These are phyloP conservation scores for Wickerhamomyces canadensis DNA, from an alignment of 805 yeast species.

Conservation along the genomic window DNA sequence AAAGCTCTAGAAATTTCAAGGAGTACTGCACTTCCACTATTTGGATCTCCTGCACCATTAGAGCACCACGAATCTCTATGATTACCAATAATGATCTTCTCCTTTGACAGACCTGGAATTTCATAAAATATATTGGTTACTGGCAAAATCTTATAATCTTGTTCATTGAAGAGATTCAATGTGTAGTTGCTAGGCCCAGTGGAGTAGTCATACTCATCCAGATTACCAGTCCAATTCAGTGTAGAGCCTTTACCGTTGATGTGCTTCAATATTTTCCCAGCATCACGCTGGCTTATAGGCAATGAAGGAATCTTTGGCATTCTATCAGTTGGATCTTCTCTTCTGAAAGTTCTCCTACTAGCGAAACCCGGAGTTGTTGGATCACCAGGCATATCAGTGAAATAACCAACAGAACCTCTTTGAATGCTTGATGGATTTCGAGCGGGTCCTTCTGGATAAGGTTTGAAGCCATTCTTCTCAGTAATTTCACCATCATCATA, in stretches of 20 bases:
- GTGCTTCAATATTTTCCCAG: slow-evolving; percentile 33
- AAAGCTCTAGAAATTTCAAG: slow-evolving; percentile 50
- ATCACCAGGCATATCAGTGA: slow-evolving; percentile 64
- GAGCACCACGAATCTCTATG: slow-evolving; percentile 47
- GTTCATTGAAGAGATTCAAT: slow-evolving; percentile 37
- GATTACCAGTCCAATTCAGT: slow-evolving; percentile 34
- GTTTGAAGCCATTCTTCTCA: slow-evolving; percentile 45
- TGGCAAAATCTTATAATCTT: slow-evolving; percentile 36
- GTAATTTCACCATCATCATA: slow-evolving; percentile 56
- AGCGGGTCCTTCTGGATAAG: slow-evolving; percentile 63
- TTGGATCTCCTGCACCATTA: slow-evolving; percentile 48
- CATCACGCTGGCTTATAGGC: slow-evolving; percentile 41
- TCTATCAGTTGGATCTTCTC: slow-evolving; percentile 34
- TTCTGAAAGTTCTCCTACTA: slow-evolving; percentile 37
- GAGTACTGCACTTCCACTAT: slow-evolving; percentile 43
- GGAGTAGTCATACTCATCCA: slow-evolving; percentile 36
- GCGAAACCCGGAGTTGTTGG: slow-evolving; percentile 76
- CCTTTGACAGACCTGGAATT: slow-evolving; percentile 53
- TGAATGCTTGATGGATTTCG: slow-evolving; percentile 57
- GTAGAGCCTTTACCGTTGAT: slow-evolving; percentile 34
- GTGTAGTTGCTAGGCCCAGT: slow-evolving; percentile 39
- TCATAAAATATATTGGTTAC: slow-evolving; percentile 45
- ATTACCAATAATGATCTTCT: slow-evolving; percentile 49
- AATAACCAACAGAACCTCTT: slow-evolving; percentile 53
- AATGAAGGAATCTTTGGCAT: slow-evolving; percentile 50